Evolutionary conservation across 345 rosid genomes (phyloP), one percentile per base, ranked within the genome.

Genomic region (Psidium guajava): DNA sequence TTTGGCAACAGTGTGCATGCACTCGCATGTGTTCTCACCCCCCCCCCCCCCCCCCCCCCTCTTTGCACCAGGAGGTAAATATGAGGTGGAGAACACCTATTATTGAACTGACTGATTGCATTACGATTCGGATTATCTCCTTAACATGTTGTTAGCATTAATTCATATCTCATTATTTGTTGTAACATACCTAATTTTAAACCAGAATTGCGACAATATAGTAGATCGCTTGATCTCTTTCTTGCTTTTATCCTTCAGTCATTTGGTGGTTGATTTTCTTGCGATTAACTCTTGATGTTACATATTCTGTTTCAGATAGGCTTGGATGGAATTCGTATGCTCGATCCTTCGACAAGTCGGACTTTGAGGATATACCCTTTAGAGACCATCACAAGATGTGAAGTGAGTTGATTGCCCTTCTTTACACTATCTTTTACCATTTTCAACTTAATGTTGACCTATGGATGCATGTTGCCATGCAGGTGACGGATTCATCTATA

Each of bases 291-390:
- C 47, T 83, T 28, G 40, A 36, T 44, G 58, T 75, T 81, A 53
- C 75, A 74, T 55, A 57, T 54, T 24, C 50, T 25, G 10, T 49
- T 87, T 84, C 93, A 98, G 99, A 94, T 98, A 89, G 99, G 96
- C 87, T 94, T 98, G 94, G 99, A 98, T 91, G 99, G 99, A 20
- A 93, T 98, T 47, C 95, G 95, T 5, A 98, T 98, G 99, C 98
- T 98, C 84, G 99, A 98, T 89, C 98, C 99, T 24, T 92, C 88
- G 85, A 94, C 95, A 52, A 90, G 93, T 83, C 91, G 98, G 84
- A 98, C 95, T 32, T 88, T 95, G 88, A 98, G 99, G 87, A 95
- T 98, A 92, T 98, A 98, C 89, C 95, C 99, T 58, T 95, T 96
- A 12, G 99, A 98, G 92, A 94, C 90, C 89, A 91, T 98, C 82